Evolutionary conservation across 75 land plant genomes (phyloP).

Genomic region (Pinus tabuliformis): DNA sequence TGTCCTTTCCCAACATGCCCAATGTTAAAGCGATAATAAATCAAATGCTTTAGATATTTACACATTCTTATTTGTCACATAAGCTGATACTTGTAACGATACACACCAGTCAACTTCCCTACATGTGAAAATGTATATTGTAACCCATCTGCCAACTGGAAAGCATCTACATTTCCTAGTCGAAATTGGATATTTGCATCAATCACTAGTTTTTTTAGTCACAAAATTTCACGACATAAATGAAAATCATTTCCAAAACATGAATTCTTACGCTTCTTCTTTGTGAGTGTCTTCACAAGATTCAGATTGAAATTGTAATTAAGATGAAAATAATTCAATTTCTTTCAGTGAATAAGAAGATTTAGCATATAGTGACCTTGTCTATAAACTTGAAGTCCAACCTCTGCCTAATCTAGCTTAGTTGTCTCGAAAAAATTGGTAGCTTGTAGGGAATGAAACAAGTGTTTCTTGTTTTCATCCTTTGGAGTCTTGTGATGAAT

Average conservation of each 20-base stretch:
- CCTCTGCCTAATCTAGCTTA: slow-evolving; percentile 98
- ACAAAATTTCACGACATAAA: slow-evolving; percentile 92
- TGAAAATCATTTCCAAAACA: slow-evolving; percentile 99
- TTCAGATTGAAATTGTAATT: slow-evolving; percentile 97
- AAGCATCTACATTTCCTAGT: slow-evolving; percentile 97
- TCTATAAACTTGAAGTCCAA: slow-evolving; percentile 95
- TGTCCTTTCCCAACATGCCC: slow-evolving; percentile 99
- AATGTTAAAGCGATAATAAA: slow-evolving; percentile 96
- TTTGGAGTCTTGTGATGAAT: slow-evolving; percentile 97
- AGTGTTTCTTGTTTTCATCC: slow-evolving; percentile 97
- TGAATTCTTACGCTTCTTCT: slow-evolving; percentile 99
- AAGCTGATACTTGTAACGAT: slow-evolving; percentile 93
- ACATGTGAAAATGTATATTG: slow-evolving; percentile 99
- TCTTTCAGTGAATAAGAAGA: slow-evolving; percentile 93
- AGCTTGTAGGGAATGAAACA: slow-evolving; percentile 89
- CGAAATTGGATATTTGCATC: slow-evolving; percentile 99
- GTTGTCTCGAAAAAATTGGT: slow-evolving; percentile 98
- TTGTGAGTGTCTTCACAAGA: slow-evolving; percentile 96
- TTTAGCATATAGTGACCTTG: slow-evolving; percentile 99
- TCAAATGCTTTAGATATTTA: slow-evolving; percentile 95
- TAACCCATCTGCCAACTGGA: slow-evolving; percentile 97
- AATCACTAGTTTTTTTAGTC: slow-evolving; percentile 94
- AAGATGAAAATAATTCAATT: slow-evolving; percentile 94
- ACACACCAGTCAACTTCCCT: slow-evolving; percentile 99
- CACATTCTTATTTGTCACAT: slow-evolving; percentile 99